These are phyloP conservation scores for Pyricularia pennisetigena DNA, from an alignment of 2,329 filamentous ascomycete genomes.

Conservation along the genomic window DNA sequence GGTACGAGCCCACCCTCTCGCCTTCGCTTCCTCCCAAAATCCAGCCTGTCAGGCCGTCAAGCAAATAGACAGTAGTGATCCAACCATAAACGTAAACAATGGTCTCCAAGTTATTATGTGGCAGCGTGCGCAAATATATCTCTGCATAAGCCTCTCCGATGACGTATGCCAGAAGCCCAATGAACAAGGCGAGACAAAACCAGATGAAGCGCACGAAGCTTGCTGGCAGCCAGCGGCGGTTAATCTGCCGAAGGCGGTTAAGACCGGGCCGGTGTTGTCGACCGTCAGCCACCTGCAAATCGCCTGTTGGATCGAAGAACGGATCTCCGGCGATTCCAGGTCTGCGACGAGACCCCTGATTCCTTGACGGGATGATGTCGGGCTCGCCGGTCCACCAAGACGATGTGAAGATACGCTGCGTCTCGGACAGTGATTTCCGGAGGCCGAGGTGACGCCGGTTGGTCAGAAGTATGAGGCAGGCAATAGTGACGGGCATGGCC, in stretches of 20 bases:
- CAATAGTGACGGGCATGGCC: conserved; percentile 58
- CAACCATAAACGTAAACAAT: conserved; percentile 62
- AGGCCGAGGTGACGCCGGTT: conserved; percentile 54
- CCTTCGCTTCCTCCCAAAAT: conserved; percentile 56
- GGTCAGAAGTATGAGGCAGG: conserved; percentile 52
- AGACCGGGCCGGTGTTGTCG: conserved; percentile 13
- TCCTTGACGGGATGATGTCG: conserved; percentile 33
- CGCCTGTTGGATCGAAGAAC: conserved; percentile 25
- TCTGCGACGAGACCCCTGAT: conserved; percentile 23
- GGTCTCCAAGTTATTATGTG: conserved; percentile 56
- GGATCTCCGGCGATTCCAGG: conserved; percentile 24
- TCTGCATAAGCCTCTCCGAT: conserved; percentile 61
- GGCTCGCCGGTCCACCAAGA: conserved; percentile 56
- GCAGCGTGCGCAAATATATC: conserved; percentile 56
- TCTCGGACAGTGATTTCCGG: conserved; percentile 52
- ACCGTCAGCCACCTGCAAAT: background rate
- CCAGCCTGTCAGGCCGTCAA: conserved; percentile 57
- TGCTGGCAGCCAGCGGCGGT: conserved; percentile 49
- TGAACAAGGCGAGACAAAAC: conserved; percentile 55
- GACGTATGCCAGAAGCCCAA: conserved; percentile 56
- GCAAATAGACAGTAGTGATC: conserved; percentile 55
- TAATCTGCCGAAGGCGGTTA: conserved; percentile 28
- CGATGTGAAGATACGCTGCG: conserved; percentile 56
- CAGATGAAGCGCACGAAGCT: conserved; percentile 61
- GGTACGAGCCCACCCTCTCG: conserved; percentile 58